A percentile compares a stretch with the other conserved stretches of the same genome.
phyloP scores from a whole-genome alignment of 352 stramenopile genomes.

The Globisporangium alternatum region DNA sequence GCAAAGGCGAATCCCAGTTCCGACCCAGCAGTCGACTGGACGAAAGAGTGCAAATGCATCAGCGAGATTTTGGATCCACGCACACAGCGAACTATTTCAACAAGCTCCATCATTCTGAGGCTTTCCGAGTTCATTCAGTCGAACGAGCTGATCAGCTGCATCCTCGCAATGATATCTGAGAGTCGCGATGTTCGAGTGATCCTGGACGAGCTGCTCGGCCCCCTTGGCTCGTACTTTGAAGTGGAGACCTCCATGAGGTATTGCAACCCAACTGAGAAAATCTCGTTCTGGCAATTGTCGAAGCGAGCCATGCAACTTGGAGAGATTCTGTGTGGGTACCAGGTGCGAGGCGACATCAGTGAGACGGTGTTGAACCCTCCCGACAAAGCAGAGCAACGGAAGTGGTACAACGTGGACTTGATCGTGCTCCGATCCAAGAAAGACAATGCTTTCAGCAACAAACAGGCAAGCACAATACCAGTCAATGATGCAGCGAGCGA shows the following conservation, averaged over 20 bases:
- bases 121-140: conserved; percentile 88
- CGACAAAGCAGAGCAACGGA: conserved; percentile 38
- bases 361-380: conserved; percentile 75
- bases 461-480: conserved; percentile 3
- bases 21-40: conserved; percentile 9
- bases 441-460: conserved; percentile 22
- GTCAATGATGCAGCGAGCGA: conserved; percentile 17
- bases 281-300: conserved; percentile 81
- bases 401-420: conserved; percentile 61
- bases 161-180: conserved; percentile 87
- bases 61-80: conserved; percentile 86
- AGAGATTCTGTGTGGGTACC: conserved; percentile 82
- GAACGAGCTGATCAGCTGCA: conserved; percentile 83
- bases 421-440: conserved; percentile 57
- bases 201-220: conserved; percentile 72
- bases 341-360: conserved; percentile 37
- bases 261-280: conserved; percentile 39
- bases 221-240: conserved; percentile 69
- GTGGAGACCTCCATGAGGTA: conserved; percentile 62
- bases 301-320: conserved; percentile 49
- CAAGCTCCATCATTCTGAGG: conserved; percentile 62
- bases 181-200: conserved; percentile 80
- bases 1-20: conserved; percentile 9
- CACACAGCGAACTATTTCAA: conserved; percentile 81
- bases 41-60: conserved; percentile 66